Percentiles rank a stretch among this genome's conserved stretches.
phyloP scores from a whole-genome alignment of 129 eudicot genomes.

The Lonicera japonica region DNA sequence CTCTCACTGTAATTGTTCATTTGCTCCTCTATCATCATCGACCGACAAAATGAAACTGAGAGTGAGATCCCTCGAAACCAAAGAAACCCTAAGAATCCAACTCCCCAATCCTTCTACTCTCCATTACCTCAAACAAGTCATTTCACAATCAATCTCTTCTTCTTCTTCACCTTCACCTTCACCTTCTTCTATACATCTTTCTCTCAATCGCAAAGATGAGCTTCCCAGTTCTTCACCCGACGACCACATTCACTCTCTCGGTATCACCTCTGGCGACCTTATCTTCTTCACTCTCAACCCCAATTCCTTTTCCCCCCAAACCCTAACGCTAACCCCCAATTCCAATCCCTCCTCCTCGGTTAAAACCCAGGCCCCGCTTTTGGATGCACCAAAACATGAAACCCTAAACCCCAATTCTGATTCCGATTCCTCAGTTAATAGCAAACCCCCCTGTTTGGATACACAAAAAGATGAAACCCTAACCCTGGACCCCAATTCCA shows the following conservation, averaged over 20 bases:
- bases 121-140: conserved; percentile 36
- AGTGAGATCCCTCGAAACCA: conserved; percentile 61
- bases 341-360: background rate
- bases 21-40: background rate
- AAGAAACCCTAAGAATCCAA: conserved; percentile 61
- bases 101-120: conserved; percentile 47
- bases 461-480: background rate
- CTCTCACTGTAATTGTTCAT: too few relatives aligned
- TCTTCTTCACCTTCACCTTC: conserved; percentile 27
- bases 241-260: conserved; percentile 56
- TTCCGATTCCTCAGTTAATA: too few relatives aligned
- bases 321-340: conserved; percentile 9
- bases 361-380: background rate
- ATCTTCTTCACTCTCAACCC: conserved; percentile 51
- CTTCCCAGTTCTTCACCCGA: conserved; percentile 36
- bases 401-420: too few relatives aligned
- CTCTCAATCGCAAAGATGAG: conserved; percentile 65
- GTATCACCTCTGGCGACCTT: conserved; percentile 76
- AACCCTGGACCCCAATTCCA: too few relatives aligned
- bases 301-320: conserved; percentile 16
- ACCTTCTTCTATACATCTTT: conserved; percentile 33
- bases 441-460: background rate
- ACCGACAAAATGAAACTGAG: conserved; percentile 53
- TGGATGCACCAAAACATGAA: background rate
- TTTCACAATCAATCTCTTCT: conserved; percentile 36